Base-by-base conservation (phyloP, 768 basidiomycete species). In the Cystobasidiopsis lactophilus region DNA sequence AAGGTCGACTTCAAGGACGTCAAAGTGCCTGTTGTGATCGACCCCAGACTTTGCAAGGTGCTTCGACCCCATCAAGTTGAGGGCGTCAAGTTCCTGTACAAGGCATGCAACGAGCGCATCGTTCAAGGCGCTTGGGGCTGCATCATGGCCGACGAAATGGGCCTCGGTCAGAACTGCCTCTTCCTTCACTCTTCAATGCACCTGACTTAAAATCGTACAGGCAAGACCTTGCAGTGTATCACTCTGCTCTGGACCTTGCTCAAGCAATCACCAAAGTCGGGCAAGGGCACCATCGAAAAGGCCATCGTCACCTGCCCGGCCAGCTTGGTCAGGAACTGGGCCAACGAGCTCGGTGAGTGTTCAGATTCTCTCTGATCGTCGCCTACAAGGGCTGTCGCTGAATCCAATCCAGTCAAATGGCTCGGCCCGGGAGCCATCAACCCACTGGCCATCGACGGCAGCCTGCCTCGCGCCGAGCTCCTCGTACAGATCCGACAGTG, bases 131-230 rank as follows among this genome's bases (percentile, higher is more conserved):
- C 91, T 56, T 71, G 68, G 54, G 73, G 73, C 53, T 96, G 91
- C 63, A 98, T 98, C 66, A 95, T 98, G 91, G 91, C 91, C 1
- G 91, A 98, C 63, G 91, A 91, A 67, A 98, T 98, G 91, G 91
- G 91, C 61, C 76, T 96, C 14, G 91, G 71, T 60, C 58, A 61
- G 68, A 66, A 53, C n/a, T 47, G 58, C n/a, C n/a, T 5, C 19
- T 5, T 47, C 9, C 14, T 14, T 27, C 13, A 18, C 35, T 7
- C 40, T 16, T 13, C 19, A 3, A 27, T 40, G n/a, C n/a, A n/a
- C 16, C 40, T 58, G 50, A 54, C 53, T 57, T 46, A 60, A 40
- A 29, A 7, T 33, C 10, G 37, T 21, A 5, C 53, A 66, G 66
- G 85, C 18, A 89, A 93, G 67, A 91, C 89, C 16, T 72, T 98